A percentile compares a stretch with the other conserved stretches of the same genome.
Evolutionary conservation across 805 yeast species (phyloP).

Genomic region (Saccharomycopsis sp.): DNA sequence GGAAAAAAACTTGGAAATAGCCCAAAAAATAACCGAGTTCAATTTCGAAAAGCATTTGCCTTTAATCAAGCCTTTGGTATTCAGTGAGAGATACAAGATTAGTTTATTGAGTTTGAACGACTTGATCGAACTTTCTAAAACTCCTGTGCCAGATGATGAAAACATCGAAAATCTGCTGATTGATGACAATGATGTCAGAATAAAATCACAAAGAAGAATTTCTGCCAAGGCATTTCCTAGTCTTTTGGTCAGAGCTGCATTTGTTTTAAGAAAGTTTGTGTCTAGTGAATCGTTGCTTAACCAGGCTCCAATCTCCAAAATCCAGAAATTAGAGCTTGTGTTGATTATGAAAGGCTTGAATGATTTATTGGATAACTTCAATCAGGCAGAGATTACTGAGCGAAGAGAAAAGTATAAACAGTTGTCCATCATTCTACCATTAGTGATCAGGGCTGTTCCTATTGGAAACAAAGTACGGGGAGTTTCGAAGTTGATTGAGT

Average conservation of each 20-base stretch:
- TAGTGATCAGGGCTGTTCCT: slow-evolving; percentile 12
- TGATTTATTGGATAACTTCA: slow-evolving; percentile 22
- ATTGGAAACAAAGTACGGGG: slow-evolving; percentile 11
- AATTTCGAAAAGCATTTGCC: slow-evolving; percentile 52
- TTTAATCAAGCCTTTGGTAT: slow-evolving; percentile 45
- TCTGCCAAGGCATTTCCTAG: slow-evolving; percentile 36
- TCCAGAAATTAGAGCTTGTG: slow-evolving; percentile 59
- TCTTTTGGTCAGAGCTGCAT: slow-evolving; percentile 50
- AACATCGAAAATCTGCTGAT: neutral
- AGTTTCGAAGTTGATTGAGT: slow-evolving; percentile 7
- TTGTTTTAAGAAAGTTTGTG: slow-evolving; percentile 55
- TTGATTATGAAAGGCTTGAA: slow-evolving; percentile 39
- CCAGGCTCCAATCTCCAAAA: slow-evolving; percentile 55
- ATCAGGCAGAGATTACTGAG: slow-evolving; percentile 3
- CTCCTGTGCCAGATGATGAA: slow-evolving; percentile 11
- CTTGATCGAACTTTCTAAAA: slow-evolving; percentile 37
- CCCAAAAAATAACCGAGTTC: slow-evolving; percentile 34
- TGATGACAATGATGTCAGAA: slow-evolving; percentile 1
- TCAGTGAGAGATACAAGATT: slow-evolving; percentile 39
- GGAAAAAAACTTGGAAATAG: slow-evolving; percentile 30
- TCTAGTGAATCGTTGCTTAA: slow-evolving; percentile 56
- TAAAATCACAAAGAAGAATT: slow-evolving; percentile 23
- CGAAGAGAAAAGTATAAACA: slow-evolving; percentile 2
- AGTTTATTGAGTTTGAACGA: slow-evolving; percentile 52
- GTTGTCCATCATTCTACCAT: slow-evolving; percentile 13